These are phyloP conservation scores for Citrus unshiu DNA, from an alignment of 345 rosid species.

Conservation along the genomic window DNA sequence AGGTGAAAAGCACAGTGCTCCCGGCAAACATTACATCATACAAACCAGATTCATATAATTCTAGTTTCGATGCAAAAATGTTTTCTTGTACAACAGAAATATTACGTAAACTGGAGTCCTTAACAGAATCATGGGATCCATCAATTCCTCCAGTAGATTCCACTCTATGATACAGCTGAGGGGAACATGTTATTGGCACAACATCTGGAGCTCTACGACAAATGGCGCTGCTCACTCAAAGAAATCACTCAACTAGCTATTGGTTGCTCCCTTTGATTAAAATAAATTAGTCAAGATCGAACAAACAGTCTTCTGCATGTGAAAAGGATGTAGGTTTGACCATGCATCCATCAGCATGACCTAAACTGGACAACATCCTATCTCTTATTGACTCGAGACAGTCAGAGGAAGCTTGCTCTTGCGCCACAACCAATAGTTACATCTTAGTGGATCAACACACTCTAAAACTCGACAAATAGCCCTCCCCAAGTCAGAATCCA, in stretches of 20 bases:
- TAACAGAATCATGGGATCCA: neutral
- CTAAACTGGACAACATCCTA: neutral
- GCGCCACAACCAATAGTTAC: slow-evolving; percentile 79
- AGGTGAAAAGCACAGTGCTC: too few species aligned
- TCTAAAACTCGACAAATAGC: slow-evolving; percentile 55
- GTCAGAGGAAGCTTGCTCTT: slow-evolving; percentile 46
- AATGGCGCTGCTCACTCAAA: neutral
- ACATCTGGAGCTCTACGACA: neutral
- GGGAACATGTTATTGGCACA: neutral
- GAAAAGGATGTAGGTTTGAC: neutral
- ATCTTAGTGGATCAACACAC: slow-evolving; percentile 65
- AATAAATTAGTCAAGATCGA: neutral
- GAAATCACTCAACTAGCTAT: neutral
- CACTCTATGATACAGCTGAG: neutral
- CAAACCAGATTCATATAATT: neutral
- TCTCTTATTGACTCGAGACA: neutral
- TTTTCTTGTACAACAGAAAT: neutral
- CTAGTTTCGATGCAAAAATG: neutral
- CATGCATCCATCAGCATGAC: neutral
- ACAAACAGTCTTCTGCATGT: neutral
- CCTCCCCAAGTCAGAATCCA: slow-evolving; percentile 44
- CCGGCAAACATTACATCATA: neutral
- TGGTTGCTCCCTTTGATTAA: neutral
- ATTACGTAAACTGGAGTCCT: neutral
- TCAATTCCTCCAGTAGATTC: neutral